Evolutionary conservation across 306 rosid species (phyloP), one percentile per base, ranked within the genome.

Genomic region (Casuarina glauca): DNA sequence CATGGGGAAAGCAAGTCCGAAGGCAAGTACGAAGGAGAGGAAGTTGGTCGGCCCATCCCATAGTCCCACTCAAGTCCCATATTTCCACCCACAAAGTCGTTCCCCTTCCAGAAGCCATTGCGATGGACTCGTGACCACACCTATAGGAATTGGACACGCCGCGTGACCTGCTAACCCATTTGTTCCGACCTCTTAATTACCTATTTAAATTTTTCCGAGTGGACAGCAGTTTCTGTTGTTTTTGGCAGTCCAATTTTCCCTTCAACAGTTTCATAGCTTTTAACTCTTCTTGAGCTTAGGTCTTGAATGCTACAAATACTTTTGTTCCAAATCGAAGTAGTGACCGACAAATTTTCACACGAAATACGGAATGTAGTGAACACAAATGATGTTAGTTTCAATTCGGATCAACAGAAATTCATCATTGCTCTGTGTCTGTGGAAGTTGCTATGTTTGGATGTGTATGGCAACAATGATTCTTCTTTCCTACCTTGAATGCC

Each of bases 91-190:
- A 85, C 76, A 93, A 84, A 66, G 78, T 91, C 76, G 96, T 82
- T 45, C 79, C 91, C 7, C 82, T 91, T 38, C 91, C 93, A n/a
- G 97, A 89, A 84, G 90, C 97, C 20, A 86, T 93, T 39, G 92
- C 87, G 51, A 76, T 90, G 88, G 99, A 93, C 86, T 86, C 89
- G 0, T 85, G 68, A 72, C 69, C 2, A 54, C 35, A 67, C 20
- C 12, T 9, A n/a, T 64, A 45, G 36, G 15, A 69, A 4, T 17
- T 13, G 16, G 80, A 80, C 67, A 55, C 53, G 36, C 67, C 13
- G 38, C 20, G 78, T 82, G 80, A 68, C 67, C 78, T 79, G 82
- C 86, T 78, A 84, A 88, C 86, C 70, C 78, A 52, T 58, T 74
- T 57, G 55, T 73, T 50, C 48, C 69, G 17, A 38, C 45, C 77